Base-by-base conservation (phyloP, 2,329 filamentous ascomycete genomes). In the Cordyceps tenuipes region DNA sequence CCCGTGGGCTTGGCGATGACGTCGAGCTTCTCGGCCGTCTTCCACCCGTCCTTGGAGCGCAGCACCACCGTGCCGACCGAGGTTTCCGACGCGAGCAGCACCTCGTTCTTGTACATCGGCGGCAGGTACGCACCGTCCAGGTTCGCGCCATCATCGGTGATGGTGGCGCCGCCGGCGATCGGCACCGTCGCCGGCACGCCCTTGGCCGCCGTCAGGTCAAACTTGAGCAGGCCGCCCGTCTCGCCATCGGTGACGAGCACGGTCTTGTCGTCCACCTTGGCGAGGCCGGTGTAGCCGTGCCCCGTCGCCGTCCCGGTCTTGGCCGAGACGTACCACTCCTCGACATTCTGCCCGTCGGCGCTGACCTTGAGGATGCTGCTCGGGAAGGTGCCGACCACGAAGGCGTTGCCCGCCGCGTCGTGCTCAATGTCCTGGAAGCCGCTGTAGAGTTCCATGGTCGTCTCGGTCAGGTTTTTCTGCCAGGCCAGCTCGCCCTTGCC, bases 391-490 rank as follows among this genome's bases (percentile, higher is more conserved):
- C 75, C 73, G 0, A 76, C 64, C 7, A 73, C 70, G 54, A 71
- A 77, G 0, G 71, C 68, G 65, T 73, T 72, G 9, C 73, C 72
- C 2, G 62, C 62, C 1, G 55, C 46, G 52, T 75, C 74, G 55
- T 72, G 69, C 43, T 72, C 73, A 3, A 75, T 66, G 55, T 77
- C 75, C 60, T 76, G 74, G 41, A 70, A 75, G 6, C 72, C 75
- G 26, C 72, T 69, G 62, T 72, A 76, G 0, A 54, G 59, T 3
- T 70, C 70, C 0, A 62, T 55, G 0, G 68, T 69, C 0, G 70
- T 54, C 0, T 65, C 62, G 0, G 70, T 73, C 10, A 76, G 61
- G 62, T 76, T 72, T 10, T 66, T 56, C 17, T 59, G 63, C 72
- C 72, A 76, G 8, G 72, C 62, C 1, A 67, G 57, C 34, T 62